Percentiles rank a stretch among this genome's conserved stretches.
These are phyloP conservation scores for Penicillium silybi DNA, from an alignment of 495 filamentous ascomycete genomes.

Conservation along the genomic window DNA sequence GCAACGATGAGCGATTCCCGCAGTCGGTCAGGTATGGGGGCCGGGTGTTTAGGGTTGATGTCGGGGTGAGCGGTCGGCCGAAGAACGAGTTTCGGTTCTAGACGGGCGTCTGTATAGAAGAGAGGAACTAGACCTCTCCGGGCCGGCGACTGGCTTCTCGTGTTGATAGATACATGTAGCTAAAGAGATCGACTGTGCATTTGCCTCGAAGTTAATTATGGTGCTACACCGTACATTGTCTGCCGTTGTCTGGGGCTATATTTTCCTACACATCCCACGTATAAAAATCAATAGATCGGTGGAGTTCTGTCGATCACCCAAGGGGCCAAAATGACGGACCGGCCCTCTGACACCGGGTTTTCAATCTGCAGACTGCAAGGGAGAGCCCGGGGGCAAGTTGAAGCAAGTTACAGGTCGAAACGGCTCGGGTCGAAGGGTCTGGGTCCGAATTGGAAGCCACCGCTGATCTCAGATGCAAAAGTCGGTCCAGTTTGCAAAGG, in stretches of 20 bases:
- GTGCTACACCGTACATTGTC: neutral
- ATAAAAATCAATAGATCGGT: neutral
- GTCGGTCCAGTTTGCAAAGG: slow-evolving; percentile 4
- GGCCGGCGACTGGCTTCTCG: neutral
- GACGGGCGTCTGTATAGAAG: neutral
- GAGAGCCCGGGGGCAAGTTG: neutral
- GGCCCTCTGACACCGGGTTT: slow-evolving; percentile 16
- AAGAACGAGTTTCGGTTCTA: slow-evolving; percentile 50
- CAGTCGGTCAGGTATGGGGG: slow-evolving; percentile 62
- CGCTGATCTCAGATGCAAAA: slow-evolving; percentile 9
- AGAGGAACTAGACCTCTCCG: neutral
- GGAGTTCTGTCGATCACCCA: slow-evolving; percentile 21
- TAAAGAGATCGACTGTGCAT: slow-evolving; percentile 24
- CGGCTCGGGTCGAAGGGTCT: too few species aligned
- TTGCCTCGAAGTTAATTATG: neutral
- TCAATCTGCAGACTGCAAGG: slow-evolving; percentile 16
- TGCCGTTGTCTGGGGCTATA: neutral
- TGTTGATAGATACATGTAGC: slow-evolving; percentile 10
- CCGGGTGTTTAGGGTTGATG: slow-evolving; percentile 63
- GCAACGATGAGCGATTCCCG: slow-evolving; percentile 43
- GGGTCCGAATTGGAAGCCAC: neutral
- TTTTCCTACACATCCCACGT: too few species aligned
- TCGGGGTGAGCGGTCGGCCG: slow-evolving; percentile 56
- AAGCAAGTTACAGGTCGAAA: neutral
- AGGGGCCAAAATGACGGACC: slow-evolving; percentile 19